Conservation (phyloP, 257 asterid species). For the Nicotiana attenuata region DNA sequence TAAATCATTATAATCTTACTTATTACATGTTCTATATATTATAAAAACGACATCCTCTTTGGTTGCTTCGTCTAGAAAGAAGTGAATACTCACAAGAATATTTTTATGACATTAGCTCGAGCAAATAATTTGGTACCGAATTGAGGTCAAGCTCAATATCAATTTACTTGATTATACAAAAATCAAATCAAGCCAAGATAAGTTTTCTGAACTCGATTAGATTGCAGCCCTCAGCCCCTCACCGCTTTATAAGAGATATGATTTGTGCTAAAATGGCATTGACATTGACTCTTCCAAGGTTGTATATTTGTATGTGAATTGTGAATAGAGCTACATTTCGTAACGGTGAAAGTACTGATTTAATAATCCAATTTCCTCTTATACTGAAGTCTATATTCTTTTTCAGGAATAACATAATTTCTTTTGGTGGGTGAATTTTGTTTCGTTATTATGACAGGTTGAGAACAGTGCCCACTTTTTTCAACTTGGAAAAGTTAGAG, state of each 20-base stretch:
- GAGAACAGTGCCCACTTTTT: background rate
- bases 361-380: background rate
- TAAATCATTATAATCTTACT: background rate
- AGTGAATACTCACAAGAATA: background rate
- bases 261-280: background rate
- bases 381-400: background rate
- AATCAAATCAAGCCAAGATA: background rate
- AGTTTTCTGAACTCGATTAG: too few species aligned
- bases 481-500: background rate
- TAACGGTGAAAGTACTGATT: background rate
- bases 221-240: background rate
- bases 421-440: background rate
- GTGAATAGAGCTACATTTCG: background rate
- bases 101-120: background rate
- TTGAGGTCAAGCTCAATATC: background rate
- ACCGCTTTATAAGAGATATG: background rate
- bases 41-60: too few species aligned
- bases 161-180: background rate
- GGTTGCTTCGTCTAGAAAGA: background rate
- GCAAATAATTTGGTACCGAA: background rate
- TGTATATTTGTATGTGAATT: background rate
- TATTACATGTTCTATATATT: background rate
- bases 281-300: background rate
- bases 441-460: background rate
- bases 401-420: background rate